phyloP scores from a whole-genome alignment of 2,329 filamentous ascomycete genomes.

The Penicillium sp. region DNA sequence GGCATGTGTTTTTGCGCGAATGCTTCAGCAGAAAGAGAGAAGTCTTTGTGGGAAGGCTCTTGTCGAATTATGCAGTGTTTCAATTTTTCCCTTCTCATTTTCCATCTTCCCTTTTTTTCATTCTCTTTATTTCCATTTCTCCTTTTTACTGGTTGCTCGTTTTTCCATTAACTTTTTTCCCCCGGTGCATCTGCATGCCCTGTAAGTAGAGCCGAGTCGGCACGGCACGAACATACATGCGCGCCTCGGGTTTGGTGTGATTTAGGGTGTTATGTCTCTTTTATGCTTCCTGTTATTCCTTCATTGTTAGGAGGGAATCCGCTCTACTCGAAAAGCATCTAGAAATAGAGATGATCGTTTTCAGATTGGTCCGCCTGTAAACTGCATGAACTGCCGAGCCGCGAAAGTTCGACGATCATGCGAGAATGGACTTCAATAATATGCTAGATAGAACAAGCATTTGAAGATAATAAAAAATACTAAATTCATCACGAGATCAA shows the following conservation, averaged over 20 bases:
- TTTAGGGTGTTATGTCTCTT: constrained; percentile 21
- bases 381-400: neutral
- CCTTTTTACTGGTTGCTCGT: constrained; percentile 1
- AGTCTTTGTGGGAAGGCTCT: constrained; percentile 26
- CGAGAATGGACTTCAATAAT: neutral
- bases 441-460: neutral
- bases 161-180: constrained; percentile 1
- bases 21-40: constrained; percentile 28
- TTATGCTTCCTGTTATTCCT: neutral
- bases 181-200: constrained; percentile 25
- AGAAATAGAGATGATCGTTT: constrained; percentile 24
- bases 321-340: constrained; percentile 25
- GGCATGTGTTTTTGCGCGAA: constrained; percentile 36
- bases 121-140: constrained; percentile 2
- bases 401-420: neutral
- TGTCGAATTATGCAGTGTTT: constrained; percentile 19
- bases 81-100: constrained; percentile 9
- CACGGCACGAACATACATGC: constrained; percentile 25
- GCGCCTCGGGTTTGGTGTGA: constrained; percentile 23
- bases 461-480: neutral
- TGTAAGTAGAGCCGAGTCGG: constrained; percentile 24
- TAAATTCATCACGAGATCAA: neutral
- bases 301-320: constrained; percentile 10
- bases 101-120: neutral
- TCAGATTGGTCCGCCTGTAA: neutral